A percentile compares a stretch with the other conserved stretches of the same genome.
These are phyloP conservation scores for Exophiala bonariae DNA, from an alignment of 2,329 filamentous ascomycete species.

Conservation along the genomic window DNA sequence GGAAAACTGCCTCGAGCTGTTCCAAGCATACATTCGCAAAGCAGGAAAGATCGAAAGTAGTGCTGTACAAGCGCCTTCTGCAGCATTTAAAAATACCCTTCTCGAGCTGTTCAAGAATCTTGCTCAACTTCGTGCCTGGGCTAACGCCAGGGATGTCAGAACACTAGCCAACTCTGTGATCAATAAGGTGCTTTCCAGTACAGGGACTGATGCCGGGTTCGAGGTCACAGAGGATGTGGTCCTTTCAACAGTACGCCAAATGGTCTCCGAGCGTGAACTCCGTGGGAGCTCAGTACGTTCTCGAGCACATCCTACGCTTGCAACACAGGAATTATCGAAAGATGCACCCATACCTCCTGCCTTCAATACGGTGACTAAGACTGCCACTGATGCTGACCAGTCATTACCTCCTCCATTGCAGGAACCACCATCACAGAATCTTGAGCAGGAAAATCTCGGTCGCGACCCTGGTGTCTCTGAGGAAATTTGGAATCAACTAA, in stretches of 20 bases:
- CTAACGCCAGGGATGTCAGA: slow-evolving; percentile 18
- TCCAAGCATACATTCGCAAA: slow-evolving; percentile 33
- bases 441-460: slow-evolving; percentile 7
- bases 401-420: slow-evolving; percentile 4
- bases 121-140: slow-evolving; percentile 7
- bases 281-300: neutral
- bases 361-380: neutral
- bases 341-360: neutral
- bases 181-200: slow-evolving; percentile 2
- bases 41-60: slow-evolving; percentile 2
- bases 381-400: neutral
- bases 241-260: neutral
- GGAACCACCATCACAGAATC: neutral
- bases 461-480: neutral
- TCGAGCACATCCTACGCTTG: neutral
- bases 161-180: slow-evolving; percentile 7
- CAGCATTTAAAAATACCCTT: neutral
- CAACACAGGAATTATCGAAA: neutral
- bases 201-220: neutral
- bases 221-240: neutral
- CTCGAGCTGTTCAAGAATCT: slow-evolving; percentile 11
- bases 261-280: neutral
- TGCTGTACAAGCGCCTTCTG: neutral
- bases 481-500: neutral
- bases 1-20: slow-evolving; percentile 45